phyloP scores from a whole-genome alignment of 2,329 filamentous ascomycete species.

The Nemania abortiva region DNA sequence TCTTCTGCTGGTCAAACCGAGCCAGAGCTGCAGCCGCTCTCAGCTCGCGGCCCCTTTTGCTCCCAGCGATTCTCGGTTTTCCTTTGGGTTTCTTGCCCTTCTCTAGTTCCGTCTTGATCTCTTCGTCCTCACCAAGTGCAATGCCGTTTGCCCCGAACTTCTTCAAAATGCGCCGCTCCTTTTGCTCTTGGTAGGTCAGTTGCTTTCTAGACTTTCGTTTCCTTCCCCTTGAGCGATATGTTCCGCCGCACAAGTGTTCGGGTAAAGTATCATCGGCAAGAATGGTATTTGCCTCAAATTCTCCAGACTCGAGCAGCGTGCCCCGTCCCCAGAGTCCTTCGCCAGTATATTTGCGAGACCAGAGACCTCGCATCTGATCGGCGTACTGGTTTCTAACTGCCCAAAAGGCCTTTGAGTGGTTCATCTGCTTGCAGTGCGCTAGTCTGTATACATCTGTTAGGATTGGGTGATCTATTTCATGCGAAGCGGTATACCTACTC shows the following conservation, averaged over 20 bases:
- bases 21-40: constrained; percentile 82
- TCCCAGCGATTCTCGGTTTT: constrained; percentile 80
- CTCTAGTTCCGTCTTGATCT: constrained; percentile 74
- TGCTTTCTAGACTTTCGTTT: constrained; percentile 66
- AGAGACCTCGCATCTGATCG: constrained; percentile 76
- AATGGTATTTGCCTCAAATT: constrained; percentile 67
- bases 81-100: constrained; percentile 70
- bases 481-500: constrained; percentile 59
- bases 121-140: constrained; percentile 76
- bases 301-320: constrained; percentile 69
- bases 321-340: constrained; percentile 88
- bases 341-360: constrained; percentile 77
- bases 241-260: constrained; percentile 84
- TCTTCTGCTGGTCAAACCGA: constrained; percentile 72
- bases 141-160: constrained; percentile 81
- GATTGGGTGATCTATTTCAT: neutral
- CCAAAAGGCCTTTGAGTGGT: constrained; percentile 87
- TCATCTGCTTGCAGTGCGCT: constrained; percentile 92
- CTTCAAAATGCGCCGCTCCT: constrained; percentile 77
- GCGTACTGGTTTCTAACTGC: constrained; percentile 80
- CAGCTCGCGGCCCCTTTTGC: constrained; percentile 79
- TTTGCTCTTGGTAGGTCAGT: constrained; percentile 76
- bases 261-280: constrained; percentile 69
- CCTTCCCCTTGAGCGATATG: constrained; percentile 72
- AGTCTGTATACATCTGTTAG: constrained; percentile 58